phyloP scores from a whole-genome alignment of 2,329 filamentous ascomycete genomes.

The Juglanconis sp. region DNA sequence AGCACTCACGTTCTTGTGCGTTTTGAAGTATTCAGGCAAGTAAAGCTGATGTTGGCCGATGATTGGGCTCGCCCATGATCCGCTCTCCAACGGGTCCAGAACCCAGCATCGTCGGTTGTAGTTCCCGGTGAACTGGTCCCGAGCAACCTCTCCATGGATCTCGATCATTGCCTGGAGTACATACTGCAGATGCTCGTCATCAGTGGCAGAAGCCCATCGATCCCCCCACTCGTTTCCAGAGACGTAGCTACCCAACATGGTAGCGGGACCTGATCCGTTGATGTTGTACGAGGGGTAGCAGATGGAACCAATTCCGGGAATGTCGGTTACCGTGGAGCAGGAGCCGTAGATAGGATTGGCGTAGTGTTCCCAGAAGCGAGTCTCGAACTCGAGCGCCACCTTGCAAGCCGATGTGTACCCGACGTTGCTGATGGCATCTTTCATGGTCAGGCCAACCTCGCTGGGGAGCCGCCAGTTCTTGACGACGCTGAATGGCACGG shows the following conservation, averaged over 20 bases:
- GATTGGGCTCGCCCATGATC: conserved; percentile 58
- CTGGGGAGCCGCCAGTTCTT: conserved; percentile 54
- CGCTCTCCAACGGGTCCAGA: conserved; percentile 57
- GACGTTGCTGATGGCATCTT: conserved; percentile 45
- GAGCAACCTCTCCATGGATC: conserved; percentile 60
- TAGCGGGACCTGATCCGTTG: conserved; percentile 60
- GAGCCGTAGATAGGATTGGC: conserved; percentile 59
- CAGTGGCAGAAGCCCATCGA: conserved; percentile 44
- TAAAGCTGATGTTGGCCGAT: conserved; percentile 67
- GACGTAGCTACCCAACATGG: conserved; percentile 56
- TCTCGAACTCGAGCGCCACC: conserved; percentile 65
- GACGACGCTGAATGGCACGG: conserved; percentile 62
- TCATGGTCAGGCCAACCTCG: conserved; percentile 37
- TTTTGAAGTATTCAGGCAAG: conserved; percentile 70
- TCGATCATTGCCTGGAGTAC: conserved; percentile 64
- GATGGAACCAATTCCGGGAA: conserved; percentile 57
- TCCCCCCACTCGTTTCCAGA: conserved; percentile 38
- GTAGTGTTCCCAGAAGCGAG: conserved; percentile 57
- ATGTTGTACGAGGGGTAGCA: conserved; percentile 68
- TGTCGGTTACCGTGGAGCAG: conserved; percentile 55
- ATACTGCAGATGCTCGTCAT: conserved; percentile 60
- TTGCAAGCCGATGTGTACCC: conserved; percentile 48
- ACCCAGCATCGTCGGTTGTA: conserved; percentile 66
- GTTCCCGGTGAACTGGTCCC: conserved; percentile 61
- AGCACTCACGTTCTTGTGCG: conserved; percentile 52